Conservation (phyloP, 257 asterid species). For the Scutellaria galericulata region DNA sequence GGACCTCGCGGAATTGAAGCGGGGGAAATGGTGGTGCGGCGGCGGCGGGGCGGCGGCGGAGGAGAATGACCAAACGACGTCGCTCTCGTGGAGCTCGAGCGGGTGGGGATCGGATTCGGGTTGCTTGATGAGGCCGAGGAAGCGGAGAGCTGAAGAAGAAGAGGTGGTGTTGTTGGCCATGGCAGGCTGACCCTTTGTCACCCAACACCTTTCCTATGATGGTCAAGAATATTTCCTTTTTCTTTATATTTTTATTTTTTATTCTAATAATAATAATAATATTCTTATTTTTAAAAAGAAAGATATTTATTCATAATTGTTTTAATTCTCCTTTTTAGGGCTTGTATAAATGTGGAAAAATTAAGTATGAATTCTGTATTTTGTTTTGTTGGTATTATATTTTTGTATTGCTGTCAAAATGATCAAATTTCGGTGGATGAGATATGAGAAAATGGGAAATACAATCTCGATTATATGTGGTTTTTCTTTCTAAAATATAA, state of each 20-base stretch:
- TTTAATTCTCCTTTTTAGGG: neutral
- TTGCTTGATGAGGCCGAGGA: conserved; percentile 46
- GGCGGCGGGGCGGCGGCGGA: conserved; percentile 47
- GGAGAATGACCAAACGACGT: conserved; percentile 75
- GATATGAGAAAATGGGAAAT: no score
- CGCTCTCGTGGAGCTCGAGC: conserved; percentile 79
- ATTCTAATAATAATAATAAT: neutral
- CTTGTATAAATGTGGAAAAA: neutral
- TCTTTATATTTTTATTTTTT: neutral
- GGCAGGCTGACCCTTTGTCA: conserved; percentile 45
- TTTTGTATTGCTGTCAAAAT: no score
- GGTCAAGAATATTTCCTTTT: neutral
- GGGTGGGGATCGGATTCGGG: conserved; percentile 49
- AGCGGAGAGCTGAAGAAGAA: conserved; percentile 57
- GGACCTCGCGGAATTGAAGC: conserved; percentile 40
- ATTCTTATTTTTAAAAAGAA: neutral
- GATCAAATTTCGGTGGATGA: no score
- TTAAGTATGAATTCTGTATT: neutral
- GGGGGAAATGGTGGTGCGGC: conserved; percentile 37
- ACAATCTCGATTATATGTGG: no score
- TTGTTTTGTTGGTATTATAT: no score
- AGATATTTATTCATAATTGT: neutral
- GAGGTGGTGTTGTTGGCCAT: conserved; percentile 50
- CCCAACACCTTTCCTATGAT: conserved; percentile 34
- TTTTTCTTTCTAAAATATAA: no score